These are phyloP conservation scores for Kalmusia sp. DNA, from an alignment of 2,329 filamentous ascomycete species.

Conservation along the genomic window DNA sequence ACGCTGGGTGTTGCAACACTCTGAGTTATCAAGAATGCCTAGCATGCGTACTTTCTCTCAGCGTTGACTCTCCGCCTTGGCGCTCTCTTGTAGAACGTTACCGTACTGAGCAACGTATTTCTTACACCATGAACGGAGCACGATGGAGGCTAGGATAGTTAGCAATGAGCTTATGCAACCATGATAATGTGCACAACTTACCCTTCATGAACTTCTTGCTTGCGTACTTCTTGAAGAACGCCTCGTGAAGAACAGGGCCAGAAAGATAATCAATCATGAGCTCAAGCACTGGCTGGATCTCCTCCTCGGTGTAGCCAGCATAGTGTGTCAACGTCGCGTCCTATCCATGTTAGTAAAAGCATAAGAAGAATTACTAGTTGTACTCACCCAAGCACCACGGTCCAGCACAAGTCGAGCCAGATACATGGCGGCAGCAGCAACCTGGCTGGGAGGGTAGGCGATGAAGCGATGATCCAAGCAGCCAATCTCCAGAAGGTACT, in stretches of 20 bases:
- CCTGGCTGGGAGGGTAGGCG: conserved; percentile 83
- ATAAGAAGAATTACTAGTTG: not conserved
- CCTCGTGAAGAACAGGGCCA: conserved; percentile 88
- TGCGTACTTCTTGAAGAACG: conserved; percentile 99
- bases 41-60: conserved; percentile 25
- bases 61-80: conserved; percentile 31
- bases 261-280: conserved; percentile 97
- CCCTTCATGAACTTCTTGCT: conserved; percentile 99
- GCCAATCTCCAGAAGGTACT: conserved; percentile 97
- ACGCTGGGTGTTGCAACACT: not conserved
- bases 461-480: conserved; percentile 95
- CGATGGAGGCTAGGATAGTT: conserved; percentile 74
- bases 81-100: conserved; percentile 35
- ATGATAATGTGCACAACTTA: conserved; percentile 55
- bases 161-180: conserved; percentile 10
- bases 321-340: conserved; percentile 89
- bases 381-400: conserved; percentile 85
- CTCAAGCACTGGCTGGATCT: conserved; percentile 89
- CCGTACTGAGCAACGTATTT: conserved; percentile 58
- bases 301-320: conserved; percentile 88
- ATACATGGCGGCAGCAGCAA: conserved; percentile 95
- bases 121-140: conserved; percentile 93
- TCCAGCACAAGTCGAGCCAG: conserved; percentile 88
- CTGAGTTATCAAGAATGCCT: conserved; percentile 24
- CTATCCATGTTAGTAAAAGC: conserved; percentile 51